These are phyloP conservation scores for Boletus edulis DNA, from an alignment of 768 basidiomycete species.

Conservation along the genomic window DNA sequence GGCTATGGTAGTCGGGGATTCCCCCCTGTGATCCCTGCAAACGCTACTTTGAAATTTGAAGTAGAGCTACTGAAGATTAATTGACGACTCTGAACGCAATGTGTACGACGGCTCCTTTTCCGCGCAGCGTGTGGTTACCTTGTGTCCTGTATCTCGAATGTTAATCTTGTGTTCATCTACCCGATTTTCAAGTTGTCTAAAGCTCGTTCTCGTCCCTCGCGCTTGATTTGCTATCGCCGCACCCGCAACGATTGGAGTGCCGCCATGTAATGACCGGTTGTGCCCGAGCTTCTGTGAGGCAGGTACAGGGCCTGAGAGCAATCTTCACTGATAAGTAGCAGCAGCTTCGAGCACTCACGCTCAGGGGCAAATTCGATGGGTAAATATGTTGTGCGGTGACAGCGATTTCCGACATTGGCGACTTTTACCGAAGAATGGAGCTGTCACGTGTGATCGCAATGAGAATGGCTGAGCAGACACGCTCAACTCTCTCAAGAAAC, in stretches of 20 bases:
- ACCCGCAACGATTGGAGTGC: too few species aligned
- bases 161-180: conserved; percentile 19
- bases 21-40: conserved; percentile 75
- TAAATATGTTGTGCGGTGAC: too few species aligned
- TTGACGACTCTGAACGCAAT: conserved; percentile 24
- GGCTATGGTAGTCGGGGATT: conserved; percentile 75
- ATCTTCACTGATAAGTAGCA: too few species aligned
- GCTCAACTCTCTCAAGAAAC: background rate
- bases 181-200: background rate
- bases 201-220: background rate
- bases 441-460: background rate
- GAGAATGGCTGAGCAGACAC: background rate
- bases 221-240: too few species aligned
- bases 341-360: too few species aligned
- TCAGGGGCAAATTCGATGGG: too few species aligned
- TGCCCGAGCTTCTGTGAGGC: too few species aligned
- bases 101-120: conserved; percentile 20
- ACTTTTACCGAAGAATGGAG: background rate
- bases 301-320: too few species aligned
- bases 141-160: conserved; percentile 26
- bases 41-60: conserved; percentile 75
- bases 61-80: conserved; percentile 80
- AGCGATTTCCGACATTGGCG: too few species aligned
- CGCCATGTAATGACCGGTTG: too few species aligned
- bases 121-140: conserved; percentile 14